Evolutionary conservation across 164 flowering plant genomes (phyloP).

Genomic region (Tetrastigma voinierianum): DNA sequence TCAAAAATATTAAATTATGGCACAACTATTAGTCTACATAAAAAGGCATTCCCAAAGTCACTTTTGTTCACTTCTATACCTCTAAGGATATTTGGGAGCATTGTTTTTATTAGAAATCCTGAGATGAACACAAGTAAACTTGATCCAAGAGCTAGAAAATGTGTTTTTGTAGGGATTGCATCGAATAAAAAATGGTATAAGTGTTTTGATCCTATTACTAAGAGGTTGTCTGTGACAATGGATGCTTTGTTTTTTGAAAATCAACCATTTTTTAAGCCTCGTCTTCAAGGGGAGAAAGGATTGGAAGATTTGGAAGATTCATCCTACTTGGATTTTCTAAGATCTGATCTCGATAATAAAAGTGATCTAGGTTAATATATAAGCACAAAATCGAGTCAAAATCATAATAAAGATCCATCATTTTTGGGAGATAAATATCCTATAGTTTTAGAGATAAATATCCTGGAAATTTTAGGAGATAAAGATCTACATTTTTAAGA

Average conservation of each 20-base stretch:
- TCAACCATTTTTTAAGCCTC: not conserved
- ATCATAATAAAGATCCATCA: no score
- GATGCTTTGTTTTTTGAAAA: not conserved
- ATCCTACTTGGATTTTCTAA: no score
- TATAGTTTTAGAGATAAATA: no score
- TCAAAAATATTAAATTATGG: no score
- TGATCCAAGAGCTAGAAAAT: not conserved
- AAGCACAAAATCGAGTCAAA: no score
- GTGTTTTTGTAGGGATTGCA: not conserved
- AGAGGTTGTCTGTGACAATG: no score
- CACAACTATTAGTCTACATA: not conserved
- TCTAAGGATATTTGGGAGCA: not conserved
- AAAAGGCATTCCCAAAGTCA: not conserved
- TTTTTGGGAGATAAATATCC: no score
- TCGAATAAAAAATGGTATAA: not conserved
- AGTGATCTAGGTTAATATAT: no score
- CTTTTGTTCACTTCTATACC: not conserved
- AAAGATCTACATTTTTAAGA: no score
- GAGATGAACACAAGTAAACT: not conserved
- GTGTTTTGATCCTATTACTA: not conserved
- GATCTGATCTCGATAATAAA: no score
- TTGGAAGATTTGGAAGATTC: not conserved
- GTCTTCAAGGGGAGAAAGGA: not conserved
- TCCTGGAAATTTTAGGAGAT: no score
- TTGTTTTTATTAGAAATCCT: not conserved